Evolutionary conservation across 1,139 yeast genomes (phyloP).

Genomic region (Geotrichum carabidarum): DNA sequence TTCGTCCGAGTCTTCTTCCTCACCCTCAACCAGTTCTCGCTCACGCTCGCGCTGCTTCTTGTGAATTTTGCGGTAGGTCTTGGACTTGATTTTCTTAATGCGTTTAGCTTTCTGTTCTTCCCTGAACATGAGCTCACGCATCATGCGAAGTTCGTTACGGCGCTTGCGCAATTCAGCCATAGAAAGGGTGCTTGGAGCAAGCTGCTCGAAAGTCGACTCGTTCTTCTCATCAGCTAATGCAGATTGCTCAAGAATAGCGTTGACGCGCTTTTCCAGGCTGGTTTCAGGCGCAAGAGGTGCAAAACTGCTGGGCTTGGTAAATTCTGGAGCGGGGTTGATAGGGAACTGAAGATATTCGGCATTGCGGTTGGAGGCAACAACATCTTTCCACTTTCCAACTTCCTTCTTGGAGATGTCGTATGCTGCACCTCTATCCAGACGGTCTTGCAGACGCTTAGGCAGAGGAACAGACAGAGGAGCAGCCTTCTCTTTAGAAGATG

Average conservation of each 20-base stretch:
- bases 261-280: slow-evolving; percentile 60
- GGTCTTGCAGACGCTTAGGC: slow-evolving; percentile 77
- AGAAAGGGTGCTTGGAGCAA: slow-evolving; percentile 67
- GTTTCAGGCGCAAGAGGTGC: slow-evolving; percentile 43
- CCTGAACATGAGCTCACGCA: slow-evolving; percentile 94
- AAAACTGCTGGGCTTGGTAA: slow-evolving; percentile 47
- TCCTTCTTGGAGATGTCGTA: slow-evolving; percentile 84
- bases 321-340: slow-evolving; percentile 46
- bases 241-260: slow-evolving; percentile 57
- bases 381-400: slow-evolving; percentile 82
- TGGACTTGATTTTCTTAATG: slow-evolving; percentile 89
- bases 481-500: slow-evolving; percentile 7
- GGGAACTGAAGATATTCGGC: slow-evolving; percentile 85
- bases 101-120: slow-evolving; percentile 89
- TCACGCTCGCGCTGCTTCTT: slow-evolving; percentile 77
- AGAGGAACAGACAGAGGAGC: slow-evolving; percentile 61
- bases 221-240: slow-evolving; percentile 66
- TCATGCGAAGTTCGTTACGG: slow-evolving; percentile 75
- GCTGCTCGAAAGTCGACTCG: slow-evolving; percentile 79
- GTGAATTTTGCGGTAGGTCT: slow-evolving; percentile 77
- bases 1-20: slow-evolving; percentile 44
- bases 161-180: slow-evolving; percentile 75
- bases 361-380: slow-evolving; percentile 68
- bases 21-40: slow-evolving; percentile 51
- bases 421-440: slow-evolving; percentile 86